Evolutionary conservation across 805 yeast genomes (phyloP), one percentile per base, ranked within the genome.

Genomic region (Isabelozyma pseudorhagii): DNA sequence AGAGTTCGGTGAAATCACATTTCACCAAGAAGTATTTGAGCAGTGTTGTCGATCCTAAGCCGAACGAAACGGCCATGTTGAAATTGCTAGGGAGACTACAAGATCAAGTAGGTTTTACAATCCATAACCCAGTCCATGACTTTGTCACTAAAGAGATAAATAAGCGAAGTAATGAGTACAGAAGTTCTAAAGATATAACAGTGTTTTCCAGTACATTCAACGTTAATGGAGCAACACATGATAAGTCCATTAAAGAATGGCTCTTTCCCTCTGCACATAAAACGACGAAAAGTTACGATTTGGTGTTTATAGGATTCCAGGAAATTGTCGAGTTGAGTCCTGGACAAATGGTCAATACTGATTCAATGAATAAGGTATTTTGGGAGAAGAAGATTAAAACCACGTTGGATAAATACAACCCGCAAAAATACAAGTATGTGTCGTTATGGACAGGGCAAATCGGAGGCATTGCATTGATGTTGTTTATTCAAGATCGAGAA

Each of bases 241-340:
- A 75, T 10, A 80, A 74, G 0, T 72, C 71, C 53, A 60, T 81
- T 8, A 57, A 59, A 5, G 58, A 63, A 5, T 78, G 83, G 77
- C 41, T 81, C 3, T 80, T 73, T 51, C 84, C 85, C 0, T 46
- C 60, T 0, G 61, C 60, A 42, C 45, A 56, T 42, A 54, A 59
- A 34, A 40, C 48, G 44, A 28, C 44, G 21, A 5, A 64, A 64
- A n/a, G 60, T 62, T 81, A 87, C 38, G 97, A 93, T 59, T 64
- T 92, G 2, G 83, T 89, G 17, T 86, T 85, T 1, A 75, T 94
- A 53, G 98, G 97, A 2, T 72, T 94, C 38, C 96, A 94, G 65
- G 99, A 94, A n/a, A 42, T 42, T 42, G 84, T 91, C 10, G 97
- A 92, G 60, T 71, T 94, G 42, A 81, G 84, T 1, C 86, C 94